A percentile compares a stretch with the other conserved stretches of the same genome.
These are phyloP conservation scores for Rhododendron simsii DNA, from an alignment of 148 eudicot genomes.

Conservation along the genomic window DNA sequence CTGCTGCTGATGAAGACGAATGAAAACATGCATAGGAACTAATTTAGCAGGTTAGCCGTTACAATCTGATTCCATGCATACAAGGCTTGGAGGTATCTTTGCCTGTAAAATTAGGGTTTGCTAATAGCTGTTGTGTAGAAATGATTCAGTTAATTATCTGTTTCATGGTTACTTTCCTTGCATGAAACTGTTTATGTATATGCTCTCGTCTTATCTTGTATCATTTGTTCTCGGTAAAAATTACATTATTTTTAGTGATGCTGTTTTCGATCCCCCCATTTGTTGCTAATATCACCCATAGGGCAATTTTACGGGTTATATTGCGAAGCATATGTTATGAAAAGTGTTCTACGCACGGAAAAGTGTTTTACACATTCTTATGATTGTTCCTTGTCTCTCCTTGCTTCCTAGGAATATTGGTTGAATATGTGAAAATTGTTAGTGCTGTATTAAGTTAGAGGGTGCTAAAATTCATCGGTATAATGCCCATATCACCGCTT, in stretches of 20 bases:
- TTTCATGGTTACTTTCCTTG: background rate
- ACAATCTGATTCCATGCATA: background rate
- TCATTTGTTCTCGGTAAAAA: background rate
- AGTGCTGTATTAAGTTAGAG: background rate
- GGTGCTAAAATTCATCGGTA: background rate
- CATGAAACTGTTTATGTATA: background rate
- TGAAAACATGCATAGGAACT: background rate
- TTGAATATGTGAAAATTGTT: background rate
- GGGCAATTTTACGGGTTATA: background rate
- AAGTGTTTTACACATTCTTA: background rate
- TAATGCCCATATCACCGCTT: background rate
- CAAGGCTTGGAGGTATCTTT: background rate
- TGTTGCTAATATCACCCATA: background rate
- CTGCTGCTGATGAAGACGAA: conserved; percentile 25
- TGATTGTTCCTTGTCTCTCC: background rate
- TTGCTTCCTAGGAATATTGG: background rate
- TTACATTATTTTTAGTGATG: background rate
- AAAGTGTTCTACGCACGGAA: background rate
- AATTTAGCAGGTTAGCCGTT: conserved; percentile 7
- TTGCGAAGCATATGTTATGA: background rate
- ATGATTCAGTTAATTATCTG: background rate
- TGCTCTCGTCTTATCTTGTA: background rate
- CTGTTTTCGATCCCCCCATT: background rate
- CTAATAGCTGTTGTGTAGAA: background rate
- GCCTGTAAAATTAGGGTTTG: background rate